Evolutionary conservation across 2,329 filamentous ascomycete species (phyloP), one percentile per base, ranked within the genome.

Genomic region (Plenodomus biglobosus): DNA sequence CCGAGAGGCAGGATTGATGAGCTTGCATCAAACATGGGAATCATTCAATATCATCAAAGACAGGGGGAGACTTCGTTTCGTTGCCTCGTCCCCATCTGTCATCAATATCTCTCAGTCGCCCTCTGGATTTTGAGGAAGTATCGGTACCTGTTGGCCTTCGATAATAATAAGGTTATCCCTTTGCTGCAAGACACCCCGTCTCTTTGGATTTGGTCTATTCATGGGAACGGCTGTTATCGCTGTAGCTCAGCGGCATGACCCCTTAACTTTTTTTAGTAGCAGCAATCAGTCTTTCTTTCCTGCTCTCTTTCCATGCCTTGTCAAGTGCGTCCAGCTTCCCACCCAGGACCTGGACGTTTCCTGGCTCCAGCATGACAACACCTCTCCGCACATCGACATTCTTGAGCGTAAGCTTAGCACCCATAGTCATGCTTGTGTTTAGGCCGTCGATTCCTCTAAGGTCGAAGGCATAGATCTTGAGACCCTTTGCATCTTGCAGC

Each of bases 321-420:
- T 97, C 89, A 78, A 91, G 83, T 0, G 76, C 77, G 45, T 96
- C 91, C 38, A 97, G 81, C 74, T 89, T 95, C 0, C 94, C 94
- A 1, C 94, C 94, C n/a, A 96, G 72, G 2, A 95, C 66, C n/a
- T 82, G 79, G 44, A 84, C 85, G 47, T 72, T 84, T 2, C 75
- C 75, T 1, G 89, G 85, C 53, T 90, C 86, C 17, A 99, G 76
- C 71, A 97, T 74, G n/a, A 95, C 64, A 41, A 88, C 81, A 0
- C 91, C 94, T 46, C 92, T 80, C 4, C 88, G 83, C 2, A 95
- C 83, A 5, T 84, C 77, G 2, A 82, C 79, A 54, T 84, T 78
- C 56, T 78, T 84, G 40, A 99, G 71, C 35, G 96, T 61, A 19
- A 96, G 42, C 59, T 99, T 99, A 58, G 85, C 81, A 1, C 94